Conservation (phyloP, 2,329 filamentous ascomycete species). For the Neopestalotiopsis rosae region DNA sequence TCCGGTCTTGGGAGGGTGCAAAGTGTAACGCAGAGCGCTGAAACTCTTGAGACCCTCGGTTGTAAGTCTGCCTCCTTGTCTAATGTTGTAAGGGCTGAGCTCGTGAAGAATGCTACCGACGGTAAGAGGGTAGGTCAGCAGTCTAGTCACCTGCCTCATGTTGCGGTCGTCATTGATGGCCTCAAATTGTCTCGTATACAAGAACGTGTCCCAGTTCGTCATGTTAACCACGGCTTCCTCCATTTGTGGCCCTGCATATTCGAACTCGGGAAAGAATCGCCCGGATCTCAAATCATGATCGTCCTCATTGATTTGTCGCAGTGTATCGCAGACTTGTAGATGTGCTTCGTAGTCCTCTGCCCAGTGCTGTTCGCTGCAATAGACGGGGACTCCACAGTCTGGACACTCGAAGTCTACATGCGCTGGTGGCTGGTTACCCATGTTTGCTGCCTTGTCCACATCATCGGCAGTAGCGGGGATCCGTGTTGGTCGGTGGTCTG, state of each 20-base stretch:
- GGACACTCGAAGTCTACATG: constrained; percentile 95
- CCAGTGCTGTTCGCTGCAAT: constrained; percentile 95
- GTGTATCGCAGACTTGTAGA: constrained; percentile 87
- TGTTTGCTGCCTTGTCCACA: constrained; percentile 62
- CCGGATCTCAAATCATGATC: constrained; percentile 94
- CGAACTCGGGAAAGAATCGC: constrained; percentile 90
- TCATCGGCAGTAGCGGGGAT: constrained; percentile 68
- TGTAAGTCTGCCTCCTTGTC: constrained; percentile 76
- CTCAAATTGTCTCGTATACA: constrained; percentile 90
- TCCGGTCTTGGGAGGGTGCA: constrained; percentile 85
- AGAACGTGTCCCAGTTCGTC: constrained; percentile 97
- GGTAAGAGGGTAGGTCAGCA: constrained; percentile 93
- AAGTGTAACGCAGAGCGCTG: constrained; percentile 88
- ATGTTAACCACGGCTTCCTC: constrained; percentile 95
- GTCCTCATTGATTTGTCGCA: constrained; percentile 95
- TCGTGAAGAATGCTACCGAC: constrained; percentile 93
- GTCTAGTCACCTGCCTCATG: constrained; percentile 89
- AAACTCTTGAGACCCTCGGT: constrained; percentile 92
- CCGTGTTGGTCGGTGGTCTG: constrained; percentile 79
- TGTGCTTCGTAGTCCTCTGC: constrained; percentile 94
- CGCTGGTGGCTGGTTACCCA: constrained; percentile 67
- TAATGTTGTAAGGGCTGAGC: constrained; percentile 87
- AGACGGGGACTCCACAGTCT: constrained; percentile 92
- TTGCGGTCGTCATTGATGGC: constrained; percentile 90
- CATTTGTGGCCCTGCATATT: constrained; percentile 87